phyloP scores from a whole-genome alignment of 352 stramenopile species.

The Phytophthora hibernalis region DNA sequence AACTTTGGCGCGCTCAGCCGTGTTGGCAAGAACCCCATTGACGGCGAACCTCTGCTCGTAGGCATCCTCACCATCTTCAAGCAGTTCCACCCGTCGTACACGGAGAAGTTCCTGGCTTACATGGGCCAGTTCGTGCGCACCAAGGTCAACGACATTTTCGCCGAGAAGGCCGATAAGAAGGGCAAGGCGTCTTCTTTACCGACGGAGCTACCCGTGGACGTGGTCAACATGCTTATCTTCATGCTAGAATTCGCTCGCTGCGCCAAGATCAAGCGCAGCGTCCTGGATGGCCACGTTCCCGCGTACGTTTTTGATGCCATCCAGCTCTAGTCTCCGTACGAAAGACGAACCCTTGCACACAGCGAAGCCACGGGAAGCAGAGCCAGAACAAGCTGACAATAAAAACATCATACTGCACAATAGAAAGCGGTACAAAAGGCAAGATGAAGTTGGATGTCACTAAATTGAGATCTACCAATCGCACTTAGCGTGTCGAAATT shows the following conservation, averaged over 20 bases:
- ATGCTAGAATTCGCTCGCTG: conserved; percentile 90
- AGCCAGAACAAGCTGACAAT: conserved; percentile 13
- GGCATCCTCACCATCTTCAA: conserved; percentile 94
- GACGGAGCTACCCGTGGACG: conserved; percentile 74
- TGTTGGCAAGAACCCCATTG: conserved; percentile 92
- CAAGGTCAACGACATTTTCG: conserved; percentile 87
- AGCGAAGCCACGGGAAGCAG: conserved; percentile 12
- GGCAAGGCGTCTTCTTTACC: conserved; percentile 42
- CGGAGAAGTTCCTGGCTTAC: conserved; percentile 93
- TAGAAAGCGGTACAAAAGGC: conserved; percentile 1
- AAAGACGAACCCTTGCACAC: conserved; percentile 3
- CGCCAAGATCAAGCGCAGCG: conserved; percentile 83
- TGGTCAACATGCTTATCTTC: conserved; percentile 91
- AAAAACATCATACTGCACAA: conserved; percentile 6
- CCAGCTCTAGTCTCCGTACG: conserved; percentile 51
- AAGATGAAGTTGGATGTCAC: conserved; percentile 30
- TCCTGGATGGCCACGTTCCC: conserved; percentile 84
- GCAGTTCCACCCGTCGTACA: conserved; percentile 96
- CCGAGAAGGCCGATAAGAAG: conserved; percentile 61
- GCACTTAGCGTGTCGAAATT: conserved; percentile 14
- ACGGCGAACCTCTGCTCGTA: conserved; percentile 91
- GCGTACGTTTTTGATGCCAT: conserved; percentile 92
- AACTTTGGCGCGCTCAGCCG: conserved; percentile 92
- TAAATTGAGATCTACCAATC: conserved; percentile 1
- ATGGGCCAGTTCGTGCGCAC: conserved; percentile 93